Evolutionary conservation across 768 basidiomycete species (phyloP).

Genomic region (Psilocybe tampanensis): DNA sequence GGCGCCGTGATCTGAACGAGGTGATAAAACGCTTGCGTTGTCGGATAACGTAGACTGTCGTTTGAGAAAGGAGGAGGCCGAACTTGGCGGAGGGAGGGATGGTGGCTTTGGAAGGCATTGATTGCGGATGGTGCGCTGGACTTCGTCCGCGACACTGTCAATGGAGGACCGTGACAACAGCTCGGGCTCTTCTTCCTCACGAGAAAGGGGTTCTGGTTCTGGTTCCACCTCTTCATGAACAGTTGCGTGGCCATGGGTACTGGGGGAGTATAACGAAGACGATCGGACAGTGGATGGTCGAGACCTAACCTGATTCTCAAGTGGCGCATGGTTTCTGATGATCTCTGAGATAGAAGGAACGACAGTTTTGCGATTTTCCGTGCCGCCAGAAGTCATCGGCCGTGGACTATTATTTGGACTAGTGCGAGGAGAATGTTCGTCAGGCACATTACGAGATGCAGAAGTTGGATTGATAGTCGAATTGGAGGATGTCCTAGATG

Average conservation of each 20-base stretch:
- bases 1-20: constrained; percentile 55
- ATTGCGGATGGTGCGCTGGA: constrained; percentile 66
- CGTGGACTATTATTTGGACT: constrained; percentile 9
- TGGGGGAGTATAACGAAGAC: constrained; percentile 50
- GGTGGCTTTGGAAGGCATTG: constrained; percentile 48
- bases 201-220: constrained; percentile 48
- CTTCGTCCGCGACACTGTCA: constrained; percentile 87
- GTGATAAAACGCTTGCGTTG: constrained; percentile 53
- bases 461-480: constrained; percentile 22
- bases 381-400: constrained; percentile 22
- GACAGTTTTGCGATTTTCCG: constrained; percentile 45
- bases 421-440: constrained; percentile 3
- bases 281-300: constrained; percentile 46
- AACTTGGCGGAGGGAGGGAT: constrained; percentile 29
- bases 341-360: constrained; percentile 89
- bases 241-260: constrained; percentile 44
- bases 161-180: constrained; percentile 80
- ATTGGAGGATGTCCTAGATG: constrained; percentile 30
- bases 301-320: constrained; percentile 50
- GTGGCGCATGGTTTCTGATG: constrained; percentile 78
- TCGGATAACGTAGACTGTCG: constrained; percentile 61
- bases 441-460: constrained; percentile 5
- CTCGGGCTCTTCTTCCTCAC: constrained; percentile 67
- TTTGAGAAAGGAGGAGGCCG: constrained; percentile 43
- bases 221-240: constrained; percentile 58